phyloP scores from a whole-genome alignment of 2,329 filamentous ascomycete species.

The Chaetomium strumarium region DNA sequence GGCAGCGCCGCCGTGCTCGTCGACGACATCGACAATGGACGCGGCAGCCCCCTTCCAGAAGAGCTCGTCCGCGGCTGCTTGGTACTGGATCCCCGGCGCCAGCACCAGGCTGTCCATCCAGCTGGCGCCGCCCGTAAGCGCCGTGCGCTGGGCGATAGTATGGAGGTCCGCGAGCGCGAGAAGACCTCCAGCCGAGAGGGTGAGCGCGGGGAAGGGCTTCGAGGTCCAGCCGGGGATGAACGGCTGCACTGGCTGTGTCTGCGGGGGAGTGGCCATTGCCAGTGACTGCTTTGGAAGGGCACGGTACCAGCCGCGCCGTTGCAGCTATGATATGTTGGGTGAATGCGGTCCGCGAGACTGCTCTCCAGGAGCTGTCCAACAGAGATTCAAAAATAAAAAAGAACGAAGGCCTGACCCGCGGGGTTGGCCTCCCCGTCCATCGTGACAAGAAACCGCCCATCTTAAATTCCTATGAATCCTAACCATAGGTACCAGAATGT shows the following conservation, averaged over 20 bases:
- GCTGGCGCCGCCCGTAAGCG: constrained; percentile 49
- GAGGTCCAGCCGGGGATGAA: constrained; percentile 38
- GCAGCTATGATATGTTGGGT: not conserved
- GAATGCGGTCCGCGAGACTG: no score
- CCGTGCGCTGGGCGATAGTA: constrained; percentile 50
- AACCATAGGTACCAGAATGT: no score
- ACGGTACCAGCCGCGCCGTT: constrained; percentile 1
- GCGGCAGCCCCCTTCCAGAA: constrained; percentile 34
- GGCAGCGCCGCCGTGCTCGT: constrained; percentile 28
- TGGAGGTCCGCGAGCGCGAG: constrained; percentile 54
- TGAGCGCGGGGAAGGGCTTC: constrained; percentile 40
- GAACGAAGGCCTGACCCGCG: not conserved
- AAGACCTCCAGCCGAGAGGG: constrained; percentile 47
- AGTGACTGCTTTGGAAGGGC: not conserved
- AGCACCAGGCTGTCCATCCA: constrained; percentile 53
- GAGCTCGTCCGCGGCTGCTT: constrained; percentile 50
- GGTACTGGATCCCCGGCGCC: constrained; percentile 55
- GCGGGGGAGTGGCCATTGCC: constrained; percentile 5
- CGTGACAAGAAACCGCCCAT: not conserved
- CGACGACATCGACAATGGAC: constrained; percentile 34
- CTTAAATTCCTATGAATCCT: no score
- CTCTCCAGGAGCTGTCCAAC: no score
- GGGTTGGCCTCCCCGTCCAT: no score
- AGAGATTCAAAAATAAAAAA: not conserved
- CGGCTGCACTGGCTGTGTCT: no score